Conservation (phyloP, 2,329 filamentous ascomycete species). For the Colletotrichum sp. region DNA sequence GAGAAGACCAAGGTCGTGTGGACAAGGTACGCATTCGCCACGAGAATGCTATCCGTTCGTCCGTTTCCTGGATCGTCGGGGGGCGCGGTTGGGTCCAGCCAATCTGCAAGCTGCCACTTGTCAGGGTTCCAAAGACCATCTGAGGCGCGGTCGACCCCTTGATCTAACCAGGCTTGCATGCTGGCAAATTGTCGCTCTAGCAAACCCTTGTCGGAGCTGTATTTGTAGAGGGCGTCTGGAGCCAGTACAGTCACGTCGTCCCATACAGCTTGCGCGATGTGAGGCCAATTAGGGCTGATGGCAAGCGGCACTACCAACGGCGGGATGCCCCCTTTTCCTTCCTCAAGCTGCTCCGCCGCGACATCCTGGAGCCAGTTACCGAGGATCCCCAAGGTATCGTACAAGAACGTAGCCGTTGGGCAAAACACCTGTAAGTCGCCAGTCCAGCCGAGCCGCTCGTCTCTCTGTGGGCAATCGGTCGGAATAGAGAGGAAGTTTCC, state of each 20-base stretch:
- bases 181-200: slow-evolving; percentile 2
- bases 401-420: slow-evolving; percentile 9
- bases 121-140: slow-evolving; percentile 15
- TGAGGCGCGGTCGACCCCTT: slow-evolving; percentile 6
- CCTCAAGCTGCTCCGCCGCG: slow-evolving; percentile 6
- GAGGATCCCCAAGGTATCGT: slow-evolving; percentile 8
- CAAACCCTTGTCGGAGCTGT: slow-evolving; percentile 8
- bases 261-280: slow-evolving; percentile 14
- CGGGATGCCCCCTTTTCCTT: slow-evolving; percentile 36
- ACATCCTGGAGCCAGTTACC: slow-evolving; percentile 14
- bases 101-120: slow-evolving; percentile 13
- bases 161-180: slow-evolving; percentile 12
- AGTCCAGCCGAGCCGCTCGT: slow-evolving; percentile 15
- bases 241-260: slow-evolving; percentile 8
- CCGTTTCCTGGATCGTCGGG: slow-evolving; percentile 11
- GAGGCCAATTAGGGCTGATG: slow-evolving; percentile 24
- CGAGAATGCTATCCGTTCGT: background rate
- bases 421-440: slow-evolving; percentile 13
- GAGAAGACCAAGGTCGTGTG: background rate
- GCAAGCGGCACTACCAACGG: slow-evolving; percentile 34
- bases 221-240: background rate
- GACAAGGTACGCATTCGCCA: slow-evolving; percentile 11
- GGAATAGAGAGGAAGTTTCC: slow-evolving; percentile 15
- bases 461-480: slow-evolving; percentile 12
- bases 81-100: slow-evolving; percentile 12